Evolutionary conservation across 1,284 basidiomycete genomes (phyloP), one percentile per base, ranked within the genome.

Genomic region (Rhizoctonia solani): DNA sequence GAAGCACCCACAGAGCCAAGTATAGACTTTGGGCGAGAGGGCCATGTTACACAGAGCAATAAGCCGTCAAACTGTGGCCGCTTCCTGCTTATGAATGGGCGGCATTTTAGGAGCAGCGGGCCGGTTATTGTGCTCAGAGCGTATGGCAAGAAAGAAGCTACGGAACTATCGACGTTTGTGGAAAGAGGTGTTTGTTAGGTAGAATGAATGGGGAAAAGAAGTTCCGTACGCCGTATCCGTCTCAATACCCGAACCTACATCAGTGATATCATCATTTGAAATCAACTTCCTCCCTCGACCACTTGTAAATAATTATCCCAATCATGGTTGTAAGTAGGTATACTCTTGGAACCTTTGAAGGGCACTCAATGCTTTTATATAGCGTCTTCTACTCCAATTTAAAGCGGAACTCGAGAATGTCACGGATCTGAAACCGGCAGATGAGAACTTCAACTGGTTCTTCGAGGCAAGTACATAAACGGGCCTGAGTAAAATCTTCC

Each of bases 371-470:
- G 14, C 8, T 23, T 13, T 34, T 19, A 21, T 13, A 5, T 23
- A 63, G 59, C 46, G 59, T 16, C 32, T 63, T 8, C 25, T 63
- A 27, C 59, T 63, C 47, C 50, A 63, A 34, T 52, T 72, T 70
- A 71, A 72, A 77, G 90, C 89, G 27, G 87, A 89, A 4, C 81
- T 92, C 49, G 88, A 92, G 74, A 88, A 89, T 71, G 85, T 92
- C 69, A 88, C 88, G 14, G 80, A 85, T 73, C 78, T 92, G 25
- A 77, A 78, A 47, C 90, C 90, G 23, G 81, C 81, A 8, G 76
- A 80, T 3, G 81, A 86, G 39, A 82, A 86, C 70, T 92, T 89
- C 71, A 87, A 91, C 69, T 92, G 85, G 75, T 88, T 88, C 79
- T 92, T 92, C 78, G 75, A 88, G 80, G 89, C 89, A 61, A 67